These are phyloP conservation scores for Ceratobasidium sp. DNA, from an alignment of 1,284 basidiomycete genomes.

Conservation along the genomic window DNA sequence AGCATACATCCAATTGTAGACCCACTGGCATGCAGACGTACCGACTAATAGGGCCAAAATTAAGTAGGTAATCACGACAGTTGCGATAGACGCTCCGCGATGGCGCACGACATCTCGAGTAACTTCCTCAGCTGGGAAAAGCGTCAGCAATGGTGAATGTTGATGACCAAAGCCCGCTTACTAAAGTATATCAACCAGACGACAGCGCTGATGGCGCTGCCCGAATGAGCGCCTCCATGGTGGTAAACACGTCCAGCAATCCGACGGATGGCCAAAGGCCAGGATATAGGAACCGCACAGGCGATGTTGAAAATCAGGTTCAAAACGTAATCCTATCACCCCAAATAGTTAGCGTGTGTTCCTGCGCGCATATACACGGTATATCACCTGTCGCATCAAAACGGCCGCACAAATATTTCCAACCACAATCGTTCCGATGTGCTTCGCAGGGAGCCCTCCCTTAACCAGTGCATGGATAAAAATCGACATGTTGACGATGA, in stretches of 20 bases:
- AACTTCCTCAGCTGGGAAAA: constrained; percentile 66
- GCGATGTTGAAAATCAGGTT: constrained; percentile 34
- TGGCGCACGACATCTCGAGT: constrained; percentile 65
- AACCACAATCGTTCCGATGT: constrained; percentile 66
- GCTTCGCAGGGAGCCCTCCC: constrained; percentile 62
- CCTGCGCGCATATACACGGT: constrained; percentile 32
- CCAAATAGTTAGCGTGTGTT: constrained; percentile 13
- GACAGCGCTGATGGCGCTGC: constrained; percentile 68
- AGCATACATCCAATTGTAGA: constrained; percentile 66
- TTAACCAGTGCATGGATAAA: constrained; percentile 65
- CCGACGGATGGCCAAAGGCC: constrained; percentile 33
- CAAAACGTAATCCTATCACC: constrained; percentile 37
- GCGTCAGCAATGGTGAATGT: constrained; percentile 33
- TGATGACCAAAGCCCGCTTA: no score
- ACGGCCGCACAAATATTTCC: constrained; percentile 70
- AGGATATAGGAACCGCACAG: constrained; percentile 20
- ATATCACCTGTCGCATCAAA: constrained; percentile 68
- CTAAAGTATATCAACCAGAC: constrained; percentile 64
- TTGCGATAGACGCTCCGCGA: constrained; percentile 66
- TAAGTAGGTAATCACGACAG: constrained; percentile 68
- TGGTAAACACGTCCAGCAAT: constrained; percentile 50
- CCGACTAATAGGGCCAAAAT: constrained; percentile 66
- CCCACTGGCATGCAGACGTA: constrained; percentile 69
- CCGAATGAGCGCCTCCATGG: constrained; percentile 64
- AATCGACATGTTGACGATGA: constrained; percentile 68